These are phyloP conservation scores for Microcos paniculata DNA, from an alignment of 345 rosid genomes.

Conservation along the genomic window DNA sequence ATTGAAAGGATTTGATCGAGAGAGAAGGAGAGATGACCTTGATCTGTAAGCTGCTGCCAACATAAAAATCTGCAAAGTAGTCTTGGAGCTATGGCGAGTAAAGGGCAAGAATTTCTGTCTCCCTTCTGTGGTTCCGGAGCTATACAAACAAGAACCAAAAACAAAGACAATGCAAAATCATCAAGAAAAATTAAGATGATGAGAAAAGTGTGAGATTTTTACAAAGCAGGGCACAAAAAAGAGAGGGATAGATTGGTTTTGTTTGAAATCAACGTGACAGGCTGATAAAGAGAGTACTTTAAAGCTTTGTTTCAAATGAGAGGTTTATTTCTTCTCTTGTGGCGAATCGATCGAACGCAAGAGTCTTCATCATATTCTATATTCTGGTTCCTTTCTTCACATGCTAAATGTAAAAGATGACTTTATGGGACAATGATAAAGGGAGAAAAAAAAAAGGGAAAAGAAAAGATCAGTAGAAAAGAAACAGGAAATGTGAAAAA, in stretches of 20 bases:
- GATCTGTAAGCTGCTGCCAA: slow-evolving; percentile 92
- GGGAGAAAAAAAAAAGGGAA: not conserved
- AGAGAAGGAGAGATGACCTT: slow-evolving; percentile 40
- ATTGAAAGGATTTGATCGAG: not conserved
- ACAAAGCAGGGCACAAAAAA: not conserved
- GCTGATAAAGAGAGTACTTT: not conserved
- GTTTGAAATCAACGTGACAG: not conserved
- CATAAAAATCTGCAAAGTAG: slow-evolving; percentile 75
- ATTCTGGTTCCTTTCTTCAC: not conserved
- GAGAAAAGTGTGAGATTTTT: not conserved
- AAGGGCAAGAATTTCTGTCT: slow-evolving; percentile 86
- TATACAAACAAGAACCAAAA: slow-evolving; percentile 13
- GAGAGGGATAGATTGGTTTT: not conserved
- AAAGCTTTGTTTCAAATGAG: not conserved
- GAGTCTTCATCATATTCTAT: not conserved
- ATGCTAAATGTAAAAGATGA: not conserved
- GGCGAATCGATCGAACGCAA: not conserved
- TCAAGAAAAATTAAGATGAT: not conserved
- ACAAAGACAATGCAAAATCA: not conserved
- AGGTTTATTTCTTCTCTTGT: not conserved
- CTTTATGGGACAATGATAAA: not conserved
- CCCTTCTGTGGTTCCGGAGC: slow-evolving; percentile 97
- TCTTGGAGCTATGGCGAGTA: slow-evolving; percentile 67
- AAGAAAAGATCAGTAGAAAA: not conserved
- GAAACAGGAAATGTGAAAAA: not conserved